Conservation (phyloP, 768 basidiomycete genomes). For the Boletus edulis region DNA sequence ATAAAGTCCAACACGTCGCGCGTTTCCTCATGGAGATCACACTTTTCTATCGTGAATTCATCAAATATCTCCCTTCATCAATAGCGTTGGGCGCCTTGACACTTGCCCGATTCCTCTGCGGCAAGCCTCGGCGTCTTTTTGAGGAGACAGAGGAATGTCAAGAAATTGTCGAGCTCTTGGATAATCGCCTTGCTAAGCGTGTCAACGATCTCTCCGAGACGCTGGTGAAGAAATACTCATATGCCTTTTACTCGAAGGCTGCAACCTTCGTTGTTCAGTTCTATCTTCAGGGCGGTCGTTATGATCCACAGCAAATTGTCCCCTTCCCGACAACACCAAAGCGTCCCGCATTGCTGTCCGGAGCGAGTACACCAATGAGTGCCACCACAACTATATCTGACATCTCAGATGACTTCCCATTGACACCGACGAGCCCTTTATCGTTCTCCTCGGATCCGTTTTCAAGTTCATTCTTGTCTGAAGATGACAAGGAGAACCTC, state of each 20-base stretch:
- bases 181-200: slow-evolving; percentile 80
- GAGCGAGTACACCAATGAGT: slow-evolving; percentile 72
- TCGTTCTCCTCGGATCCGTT: slow-evolving; percentile 41
- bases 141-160: slow-evolving; percentile 84
- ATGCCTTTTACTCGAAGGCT: slow-evolving; percentile 94
- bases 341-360: slow-evolving; percentile 40
- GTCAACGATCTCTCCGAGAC: slow-evolving; percentile 94
- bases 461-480: slow-evolving; percentile 58
- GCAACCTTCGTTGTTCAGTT: slow-evolving; percentile 91
- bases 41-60: slow-evolving; percentile 94
- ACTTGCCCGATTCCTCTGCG: slow-evolving; percentile 85
- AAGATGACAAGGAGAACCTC: slow-evolving; percentile 82
- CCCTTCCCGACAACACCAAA: slow-evolving; percentile 65
- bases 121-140: slow-evolving; percentile 70
- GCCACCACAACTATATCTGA: slow-evolving; percentile 72
- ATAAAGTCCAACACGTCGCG: slow-evolving; percentile 91
- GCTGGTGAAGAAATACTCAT: slow-evolving; percentile 98
- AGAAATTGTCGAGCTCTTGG: slow-evolving; percentile 83
- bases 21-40: slow-evolving; percentile 99
- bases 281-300: slow-evolving; percentile 87
- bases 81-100: slow-evolving; percentile 90
- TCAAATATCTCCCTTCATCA: slow-evolving; percentile 79
- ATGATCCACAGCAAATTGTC: slow-evolving; percentile 44
- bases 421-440: slow-evolving; percentile 73
- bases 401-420: slow-evolving; percentile 78